Evolutionary conservation across 768 basidiomycete species (phyloP).

Genomic region (Rhodocollybia butyracea): DNA sequence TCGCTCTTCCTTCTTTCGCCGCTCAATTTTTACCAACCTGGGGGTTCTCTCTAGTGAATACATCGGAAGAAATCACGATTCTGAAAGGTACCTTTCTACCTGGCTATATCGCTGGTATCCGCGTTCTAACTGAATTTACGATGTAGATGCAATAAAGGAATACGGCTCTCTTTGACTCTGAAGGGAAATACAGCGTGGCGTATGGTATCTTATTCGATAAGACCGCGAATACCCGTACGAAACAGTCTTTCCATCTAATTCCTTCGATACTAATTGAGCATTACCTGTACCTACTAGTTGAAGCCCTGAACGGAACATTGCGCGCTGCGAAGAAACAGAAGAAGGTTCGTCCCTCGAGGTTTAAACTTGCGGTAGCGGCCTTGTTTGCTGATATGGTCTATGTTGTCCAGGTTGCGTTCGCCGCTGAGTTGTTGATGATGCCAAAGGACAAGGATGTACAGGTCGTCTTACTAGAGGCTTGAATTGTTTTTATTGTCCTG

Average conservation of each 20-base stretch:
- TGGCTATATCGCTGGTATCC: background rate
- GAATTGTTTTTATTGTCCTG: too few relatives aligned
- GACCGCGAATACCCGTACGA: constrained; percentile 43
- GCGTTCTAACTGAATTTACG: background rate
- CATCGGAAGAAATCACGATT: constrained; percentile 33
- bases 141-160: constrained; percentile 39
- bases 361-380: background rate
- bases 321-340: constrained; percentile 44
- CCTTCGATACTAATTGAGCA: background rate
- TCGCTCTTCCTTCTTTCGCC: background rate
- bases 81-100: constrained; percentile 30
- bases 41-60: constrained; percentile 20
- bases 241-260: background rate
- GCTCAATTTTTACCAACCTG: background rate
- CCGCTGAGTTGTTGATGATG: constrained; percentile 48
- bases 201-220: constrained; percentile 46
- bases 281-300: constrained; percentile 27
- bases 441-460: constrained; percentile 46
- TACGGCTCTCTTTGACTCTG: constrained; percentile 33
- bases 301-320: constrained; percentile 47
- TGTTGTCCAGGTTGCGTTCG: constrained; percentile 35
- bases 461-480: constrained; percentile 34
- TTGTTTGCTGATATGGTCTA: background rate
- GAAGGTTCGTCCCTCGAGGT: constrained; percentile 27
- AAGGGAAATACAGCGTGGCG: constrained; percentile 33